A percentile compares a stretch with the other conserved stretches of the same genome.
These are phyloP conservation scores for Atkinsonella texensis DNA, from an alignment of 2,329 filamentous ascomycete genomes.

Conservation along the genomic window DNA sequence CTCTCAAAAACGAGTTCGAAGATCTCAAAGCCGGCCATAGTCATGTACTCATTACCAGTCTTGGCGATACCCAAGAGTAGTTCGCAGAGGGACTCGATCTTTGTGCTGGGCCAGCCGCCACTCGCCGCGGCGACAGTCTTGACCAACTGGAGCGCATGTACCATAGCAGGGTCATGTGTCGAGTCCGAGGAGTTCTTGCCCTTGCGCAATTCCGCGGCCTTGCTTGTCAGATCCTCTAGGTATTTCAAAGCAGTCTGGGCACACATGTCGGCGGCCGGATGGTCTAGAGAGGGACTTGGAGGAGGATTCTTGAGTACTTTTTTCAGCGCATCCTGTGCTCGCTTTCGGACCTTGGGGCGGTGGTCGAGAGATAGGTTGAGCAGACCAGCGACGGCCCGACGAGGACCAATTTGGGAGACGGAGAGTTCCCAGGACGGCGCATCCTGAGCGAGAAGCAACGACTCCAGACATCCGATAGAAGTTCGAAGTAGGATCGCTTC, in stretches of 20 bases:
- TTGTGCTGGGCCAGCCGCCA: constrained; percentile 91
- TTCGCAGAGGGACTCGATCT: constrained; percentile 87
- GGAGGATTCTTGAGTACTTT: constrained; percentile 76
- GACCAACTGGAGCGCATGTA: constrained; percentile 84
- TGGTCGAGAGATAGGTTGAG: constrained; percentile 76
- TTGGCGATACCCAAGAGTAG: constrained; percentile 77
- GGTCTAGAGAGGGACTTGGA: constrained; percentile 82
- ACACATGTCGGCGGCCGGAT: constrained; percentile 92
- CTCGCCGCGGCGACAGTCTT: constrained; percentile 80
- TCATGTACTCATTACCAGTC: constrained; percentile 89
- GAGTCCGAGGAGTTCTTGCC: constrained; percentile 45
- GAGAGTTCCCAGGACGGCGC: constrained; percentile 76
- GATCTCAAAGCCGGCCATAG: constrained; percentile 91
- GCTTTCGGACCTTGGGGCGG: constrained; percentile 85
- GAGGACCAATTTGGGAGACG: constrained; percentile 70
- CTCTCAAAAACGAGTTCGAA: constrained; percentile 95
- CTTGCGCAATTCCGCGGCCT: constrained; percentile 51
- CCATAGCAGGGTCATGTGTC: constrained; percentile 67
- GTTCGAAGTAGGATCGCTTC: constrained; percentile 79
- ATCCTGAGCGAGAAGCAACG: constrained; percentile 84
- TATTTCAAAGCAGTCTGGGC: constrained; percentile 80
- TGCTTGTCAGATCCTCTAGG: constrained; percentile 59
- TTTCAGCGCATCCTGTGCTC: constrained; percentile 79
- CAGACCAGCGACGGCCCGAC: constrained; percentile 76
- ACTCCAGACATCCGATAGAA: constrained; percentile 87